phyloP scores from a whole-genome alignment of 208 protist species.

The Herpetomonas samuelpessoai region DNA sequence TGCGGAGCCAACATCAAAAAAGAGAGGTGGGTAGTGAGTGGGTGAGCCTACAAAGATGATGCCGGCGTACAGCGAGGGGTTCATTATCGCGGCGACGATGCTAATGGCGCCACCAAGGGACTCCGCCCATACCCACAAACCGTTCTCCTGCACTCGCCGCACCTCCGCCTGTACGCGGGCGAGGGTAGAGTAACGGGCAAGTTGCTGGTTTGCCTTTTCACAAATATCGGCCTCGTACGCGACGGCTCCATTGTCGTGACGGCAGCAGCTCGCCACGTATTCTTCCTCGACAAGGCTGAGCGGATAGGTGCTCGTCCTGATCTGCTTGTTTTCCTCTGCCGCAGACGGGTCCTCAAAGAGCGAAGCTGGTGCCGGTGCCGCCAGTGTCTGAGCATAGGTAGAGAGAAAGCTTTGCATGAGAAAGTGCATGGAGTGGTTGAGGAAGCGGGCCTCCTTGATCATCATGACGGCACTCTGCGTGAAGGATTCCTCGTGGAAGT shows the following conservation, averaged over 20 bases:
- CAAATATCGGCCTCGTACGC: constrained; percentile 14
- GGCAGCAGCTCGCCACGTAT: constrained; percentile 40
- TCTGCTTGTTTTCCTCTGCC: constrained; percentile 10
- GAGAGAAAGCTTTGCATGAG: constrained; percentile 39
- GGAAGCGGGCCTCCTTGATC: constrained; percentile 63
- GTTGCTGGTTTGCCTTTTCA: constrained; percentile 21
- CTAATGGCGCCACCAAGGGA: constrained; percentile 64
- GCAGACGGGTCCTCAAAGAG: constrained; percentile 10
- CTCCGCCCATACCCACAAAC: constrained; percentile 76
- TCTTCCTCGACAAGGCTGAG: constrained; percentile 29
- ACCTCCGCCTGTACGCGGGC: constrained; percentile 52
- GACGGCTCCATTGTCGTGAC: constrained; percentile 5
- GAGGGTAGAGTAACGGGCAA: constrained; percentile 35
- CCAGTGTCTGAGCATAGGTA: constrained; percentile 37
- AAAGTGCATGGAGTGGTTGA: constrained; percentile 61
- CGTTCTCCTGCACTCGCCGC: constrained; percentile 26
- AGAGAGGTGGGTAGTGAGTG: constrained; percentile 59
- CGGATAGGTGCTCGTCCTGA: constrained; percentile 17
- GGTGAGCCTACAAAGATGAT: constrained; percentile 65
- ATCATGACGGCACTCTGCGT: constrained; percentile 55
- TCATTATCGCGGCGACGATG: constrained; percentile 47
- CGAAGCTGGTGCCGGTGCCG: constrained; percentile 1
- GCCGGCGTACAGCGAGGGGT: constrained; percentile 58
- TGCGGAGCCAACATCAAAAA: constrained; percentile 59
- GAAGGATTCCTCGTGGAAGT: constrained; percentile 71